Evolutionary conservation across 352 stramenopile genomes (phyloP), one percentile per base, ranked within the genome.

Genomic region (Peronospora belbahrii): DNA sequence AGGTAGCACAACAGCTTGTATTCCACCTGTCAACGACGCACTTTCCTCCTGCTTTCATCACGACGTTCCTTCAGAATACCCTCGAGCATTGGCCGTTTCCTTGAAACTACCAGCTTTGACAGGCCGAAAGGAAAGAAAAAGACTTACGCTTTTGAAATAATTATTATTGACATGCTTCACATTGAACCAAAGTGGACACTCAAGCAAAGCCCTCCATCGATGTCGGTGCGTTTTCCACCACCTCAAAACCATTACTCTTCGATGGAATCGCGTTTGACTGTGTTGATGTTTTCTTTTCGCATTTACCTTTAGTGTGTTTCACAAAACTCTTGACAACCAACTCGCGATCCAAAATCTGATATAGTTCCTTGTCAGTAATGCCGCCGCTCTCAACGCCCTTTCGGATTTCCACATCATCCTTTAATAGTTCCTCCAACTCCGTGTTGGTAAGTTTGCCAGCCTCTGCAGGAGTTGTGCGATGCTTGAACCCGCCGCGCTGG

Each of bases 401-500:
- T 13, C 81, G 83, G 35, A 90, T 65, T 23, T 83, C 50, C 27
- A 91, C 65, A 47, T 91, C 77, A 36, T 92, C 83, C 35, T 67
- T 67, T 10, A 94, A 56, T 23, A 92, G 62, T 41, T 76, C 65
- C 8, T 88, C 72, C 5, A 94, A 63, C 40, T 92, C 81, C 17
- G 74, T 65, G 40, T 85, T 86, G 4, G 78, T 91, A 10, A 91
- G 48, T 15, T 65, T 68, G 23, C 69, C 66, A 18, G 32, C 47
- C 5, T 56, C 43, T 17, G 38, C 38, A 37, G 52, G 53, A 4
- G 66, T 67, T 19, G 58, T 52, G 32, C 58, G 58, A 35, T 83
- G 63, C 50, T 84, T 88, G 48, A 91, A 94, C 30, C 85, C 70
- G 19, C 84, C 84, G 15, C 82, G 70, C 42, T 93, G 87, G 39